Percentiles rank a stretch among this genome's conserved stretches.
phyloP scores from a whole-genome alignment of 2,329 filamentous ascomycete species.

The Hirsutella thompsonii region DNA sequence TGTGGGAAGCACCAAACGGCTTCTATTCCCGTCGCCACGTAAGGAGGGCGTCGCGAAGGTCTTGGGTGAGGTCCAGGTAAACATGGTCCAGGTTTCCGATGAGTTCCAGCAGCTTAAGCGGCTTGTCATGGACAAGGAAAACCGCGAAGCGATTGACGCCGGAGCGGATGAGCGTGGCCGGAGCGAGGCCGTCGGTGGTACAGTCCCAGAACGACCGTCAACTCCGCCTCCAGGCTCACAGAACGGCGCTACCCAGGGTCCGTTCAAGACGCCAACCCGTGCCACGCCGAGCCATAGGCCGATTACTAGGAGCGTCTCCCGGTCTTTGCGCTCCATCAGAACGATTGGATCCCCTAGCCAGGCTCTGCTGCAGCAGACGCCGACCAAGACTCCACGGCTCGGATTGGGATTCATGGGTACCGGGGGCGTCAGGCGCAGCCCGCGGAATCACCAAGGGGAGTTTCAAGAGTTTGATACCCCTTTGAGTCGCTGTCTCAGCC shows the following conservation, averaged over 20 bases:
- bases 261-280: slow-evolving; percentile 51
- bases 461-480: slow-evolving; percentile 38
- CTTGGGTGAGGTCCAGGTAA: slow-evolving; percentile 43
- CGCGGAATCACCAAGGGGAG: slow-evolving; percentile 23
- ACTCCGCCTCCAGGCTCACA: slow-evolving; percentile 38
- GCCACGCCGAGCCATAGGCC: slow-evolving; percentile 48
- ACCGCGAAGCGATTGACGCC: slow-evolving; percentile 15
- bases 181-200: slow-evolving; percentile 52
- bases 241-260: slow-evolving; percentile 21
- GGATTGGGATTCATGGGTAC: slow-evolving; percentile 14
- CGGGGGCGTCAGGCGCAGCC: slow-evolving; percentile 27
- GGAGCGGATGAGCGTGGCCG: slow-evolving; percentile 32
- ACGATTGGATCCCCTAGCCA: slow-evolving; percentile 30
- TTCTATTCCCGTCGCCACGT: slow-evolving; percentile 67
- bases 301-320: slow-evolving; percentile 47
- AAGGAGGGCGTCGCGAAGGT: slow-evolving; percentile 51
- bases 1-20: slow-evolving; percentile 46
- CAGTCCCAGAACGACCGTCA: slow-evolving; percentile 28
- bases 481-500: slow-evolving; percentile 48
- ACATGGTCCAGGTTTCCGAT: slow-evolving; percentile 32
- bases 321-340: slow-evolving; percentile 36
- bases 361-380: slow-evolving; percentile 32
- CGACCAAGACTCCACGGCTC: slow-evolving; percentile 28
- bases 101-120: slow-evolving; percentile 23
- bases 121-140: slow-evolving; percentile 27